Evolutionary conservation across 2,329 filamentous ascomycete genomes (phyloP).

Genomic region (Colletotrichum cordylinicola): DNA sequence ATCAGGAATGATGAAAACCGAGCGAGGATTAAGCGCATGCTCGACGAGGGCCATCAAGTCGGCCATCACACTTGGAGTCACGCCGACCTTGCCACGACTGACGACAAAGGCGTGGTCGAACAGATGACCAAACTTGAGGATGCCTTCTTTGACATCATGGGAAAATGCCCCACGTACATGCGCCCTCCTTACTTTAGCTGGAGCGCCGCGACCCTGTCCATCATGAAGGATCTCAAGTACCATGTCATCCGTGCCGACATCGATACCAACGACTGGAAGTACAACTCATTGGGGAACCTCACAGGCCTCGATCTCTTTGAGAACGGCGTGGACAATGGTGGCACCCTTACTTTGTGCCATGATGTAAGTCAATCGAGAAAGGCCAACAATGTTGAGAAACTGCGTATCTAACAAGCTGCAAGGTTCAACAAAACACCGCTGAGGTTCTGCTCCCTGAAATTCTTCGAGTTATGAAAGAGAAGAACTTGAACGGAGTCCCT

Average conservation of each 20-base stretch:
- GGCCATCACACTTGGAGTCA: constrained; percentile 43
- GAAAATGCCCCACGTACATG: neutral
- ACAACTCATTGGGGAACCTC: neutral
- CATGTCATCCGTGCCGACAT: neutral
- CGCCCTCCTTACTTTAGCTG: neutral
- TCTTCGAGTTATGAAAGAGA: neutral
- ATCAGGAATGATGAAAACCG: neutral
- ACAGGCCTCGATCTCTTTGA: neutral
- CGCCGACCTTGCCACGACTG: constrained; percentile 42
- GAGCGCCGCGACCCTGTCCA: neutral
- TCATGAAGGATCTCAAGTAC: neutral
- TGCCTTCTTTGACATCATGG: neutral
- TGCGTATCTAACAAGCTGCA: neutral
- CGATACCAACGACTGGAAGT: neutral
- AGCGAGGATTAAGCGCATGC: neutral
- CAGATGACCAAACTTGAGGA: neutral
- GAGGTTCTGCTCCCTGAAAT: neutral
- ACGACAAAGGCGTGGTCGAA: constrained; percentile 30
- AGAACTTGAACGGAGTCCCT: constrained; percentile 40
- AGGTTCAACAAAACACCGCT: neutral
- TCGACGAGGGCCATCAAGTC: constrained; percentile 3
- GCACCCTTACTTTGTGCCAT: neutral
- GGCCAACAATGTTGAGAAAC: fast-evolving
- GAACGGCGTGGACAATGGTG: neutral
- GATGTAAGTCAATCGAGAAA: neutral